These are phyloP conservation scores for Rhododendron williamsianum DNA, from an alignment of 148 eudicot species.

Conservation along the genomic window DNA sequence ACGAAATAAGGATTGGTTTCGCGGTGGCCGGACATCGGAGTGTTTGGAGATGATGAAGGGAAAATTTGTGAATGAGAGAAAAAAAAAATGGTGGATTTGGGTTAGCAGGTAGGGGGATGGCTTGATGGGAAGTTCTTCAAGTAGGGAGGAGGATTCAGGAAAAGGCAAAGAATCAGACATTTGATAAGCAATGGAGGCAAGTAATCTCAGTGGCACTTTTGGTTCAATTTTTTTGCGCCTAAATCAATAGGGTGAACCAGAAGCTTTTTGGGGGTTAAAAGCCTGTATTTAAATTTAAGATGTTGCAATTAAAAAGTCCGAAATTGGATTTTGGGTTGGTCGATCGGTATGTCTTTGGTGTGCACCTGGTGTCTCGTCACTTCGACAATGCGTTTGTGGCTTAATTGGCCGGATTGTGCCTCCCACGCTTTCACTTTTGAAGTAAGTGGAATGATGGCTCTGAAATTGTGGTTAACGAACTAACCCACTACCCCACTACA, in stretches of 20 bases:
- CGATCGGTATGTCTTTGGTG: background rate
- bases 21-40: constrained; percentile 34
- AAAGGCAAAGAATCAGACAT: constrained; percentile 56
- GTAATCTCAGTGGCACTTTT: constrained; percentile 37
- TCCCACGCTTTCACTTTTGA: too few relatives aligned
- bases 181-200: constrained; percentile 52
- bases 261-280: background rate
- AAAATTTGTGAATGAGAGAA: background rate
- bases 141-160: constrained; percentile 28
- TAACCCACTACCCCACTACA: too few relatives aligned
- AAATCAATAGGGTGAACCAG: background rate
- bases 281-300: background rate
- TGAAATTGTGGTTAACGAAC: too few relatives aligned
- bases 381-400: background rate
- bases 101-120: background rate
- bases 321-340: background rate
- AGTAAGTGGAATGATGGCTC: too few relatives aligned
- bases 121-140: constrained; percentile 10
- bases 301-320: background rate
- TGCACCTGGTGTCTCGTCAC: background rate
- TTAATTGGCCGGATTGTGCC: background rate
- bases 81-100: background rate
- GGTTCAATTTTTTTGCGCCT: background rate
- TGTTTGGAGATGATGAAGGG: background rate
- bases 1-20: constrained; percentile 68